phyloP scores from a whole-genome alignment of 169 alveolate genomes.

The Plasmodium gallinaceum region DNA sequence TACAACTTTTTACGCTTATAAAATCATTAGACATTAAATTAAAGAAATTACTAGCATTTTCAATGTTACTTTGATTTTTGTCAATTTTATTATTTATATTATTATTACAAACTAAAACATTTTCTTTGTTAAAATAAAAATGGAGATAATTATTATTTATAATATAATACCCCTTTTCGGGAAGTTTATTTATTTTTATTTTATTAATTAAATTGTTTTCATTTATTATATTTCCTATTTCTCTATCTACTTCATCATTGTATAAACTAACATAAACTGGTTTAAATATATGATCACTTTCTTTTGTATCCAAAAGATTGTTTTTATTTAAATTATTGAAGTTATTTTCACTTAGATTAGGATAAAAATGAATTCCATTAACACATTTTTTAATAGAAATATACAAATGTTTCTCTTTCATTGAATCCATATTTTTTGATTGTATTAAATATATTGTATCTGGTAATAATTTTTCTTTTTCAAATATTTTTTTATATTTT shows the following conservation, averaged over 20 bases:
- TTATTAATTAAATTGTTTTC: slow-evolving; percentile 10
- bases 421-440: slow-evolving; percentile 20
- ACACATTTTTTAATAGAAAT: slow-evolving; percentile 36
- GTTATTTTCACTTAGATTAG: neutral
- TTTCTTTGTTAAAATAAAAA: slow-evolving; percentile 16
- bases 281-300: neutral
- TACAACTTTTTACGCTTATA: slow-evolving; percentile 16
- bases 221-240: slow-evolving; percentile 34
- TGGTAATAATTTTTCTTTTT: slow-evolving; percentile 44
- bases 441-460: slow-evolving; percentile 55
- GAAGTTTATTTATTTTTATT: slow-evolving; percentile 25
- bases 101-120: slow-evolving; percentile 25
- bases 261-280: slow-evolving; percentile 53
- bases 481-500: slow-evolving; percentile 34
- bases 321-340: neutral
- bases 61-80: neutral
- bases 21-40: slow-evolving; percentile 11
- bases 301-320: neutral
- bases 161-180: slow-evolving; percentile 26
- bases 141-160: slow-evolving; percentile 15
- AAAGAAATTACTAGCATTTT: slow-evolving; percentile 12
- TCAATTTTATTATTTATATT: neutral
- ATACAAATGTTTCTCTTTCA: slow-evolving; percentile 42
- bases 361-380: slow-evolving; percentile 56
- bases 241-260: slow-evolving; percentile 51